Evolutionary conservation across 2,329 filamentous ascomycete species (phyloP), one percentile per base, ranked within the genome.

Genomic region (Plectosphaerella cucumerina): DNA sequence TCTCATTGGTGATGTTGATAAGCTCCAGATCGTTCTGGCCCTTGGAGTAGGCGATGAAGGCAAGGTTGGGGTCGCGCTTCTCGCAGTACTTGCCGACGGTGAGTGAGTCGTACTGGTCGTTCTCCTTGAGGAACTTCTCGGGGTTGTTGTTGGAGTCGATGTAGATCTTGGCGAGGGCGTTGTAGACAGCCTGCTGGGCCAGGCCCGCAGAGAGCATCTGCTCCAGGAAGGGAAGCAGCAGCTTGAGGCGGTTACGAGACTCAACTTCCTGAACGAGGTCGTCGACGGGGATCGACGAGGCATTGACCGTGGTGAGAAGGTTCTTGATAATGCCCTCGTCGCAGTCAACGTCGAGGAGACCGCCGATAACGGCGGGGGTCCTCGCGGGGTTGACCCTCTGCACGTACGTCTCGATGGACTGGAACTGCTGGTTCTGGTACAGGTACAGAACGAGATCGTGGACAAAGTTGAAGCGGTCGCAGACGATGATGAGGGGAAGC

Each of bases 351-450:
- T 99, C 94, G 46, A 99, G 79, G 31, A 99, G 77, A 34, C 92
- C 94, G 60, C 94, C 94, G 59, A 99, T 84, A 54, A 99, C 94
- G 51, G 91, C 89, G 5, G 94, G 94, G 6, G 95, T 94, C 61
- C 94, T 81, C 15, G 87, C 79, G 6, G 94, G 92, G 73, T 99
- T 99, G 60, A 99, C 92, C 43, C 90, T 87, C 76, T 99, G 94
- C 23, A 99, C 94, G 61, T 99, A 99, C 10, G 95, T 86, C 74
- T 99, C 94, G 58, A 99, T 99, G 1, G 94, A 96, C 75, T 96
- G 91, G 81, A 97, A 99, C 66, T 97, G 93, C 72, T 99, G 93
- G 73, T 96, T 96, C 78, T 97, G 94, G 77, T 99, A 99, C 9
- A 99, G 83, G 72, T 94, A 97, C 20, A 99, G 81, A 43, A 99